A percentile compares a stretch with the other conserved stretches of the same genome.
phyloP scores from a whole-genome alignment of 768 basidiomycete species.

The Macrocybe gigantea region DNA sequence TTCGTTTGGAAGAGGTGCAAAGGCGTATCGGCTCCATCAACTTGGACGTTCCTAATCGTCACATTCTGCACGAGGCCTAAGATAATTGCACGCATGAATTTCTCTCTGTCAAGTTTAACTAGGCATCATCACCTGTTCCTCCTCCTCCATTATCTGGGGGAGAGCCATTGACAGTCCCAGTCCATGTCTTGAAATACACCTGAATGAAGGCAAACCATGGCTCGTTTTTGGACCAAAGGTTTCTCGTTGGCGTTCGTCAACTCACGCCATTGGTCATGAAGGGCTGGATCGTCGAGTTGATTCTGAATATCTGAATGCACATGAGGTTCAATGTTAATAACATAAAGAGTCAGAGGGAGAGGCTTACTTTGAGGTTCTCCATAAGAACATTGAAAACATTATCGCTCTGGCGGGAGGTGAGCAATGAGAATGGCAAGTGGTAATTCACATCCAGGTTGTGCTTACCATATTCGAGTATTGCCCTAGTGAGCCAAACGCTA shows the following conservation, averaged over 20 bases:
- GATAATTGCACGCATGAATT: neutral
- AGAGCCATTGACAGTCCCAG: conserved; percentile 39
- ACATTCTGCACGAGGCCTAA: conserved; percentile 41
- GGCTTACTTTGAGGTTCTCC: conserved; percentile 38
- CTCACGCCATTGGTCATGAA: conserved; percentile 49
- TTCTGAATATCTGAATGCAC: conserved; percentile 34
- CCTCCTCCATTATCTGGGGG: conserved; percentile 55
- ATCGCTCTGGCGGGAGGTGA: conserved; percentile 34
- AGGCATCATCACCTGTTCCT: conserved; percentile 29
- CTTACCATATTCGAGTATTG: conserved; percentile 48
- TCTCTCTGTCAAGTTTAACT: too few relatives aligned
- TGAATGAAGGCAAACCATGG: conserved; percentile 11
- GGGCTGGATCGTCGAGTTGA: conserved; percentile 44
- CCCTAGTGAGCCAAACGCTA: conserved; percentile 55
- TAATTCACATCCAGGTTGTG: neutral
- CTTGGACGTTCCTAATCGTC: conserved; percentile 30
- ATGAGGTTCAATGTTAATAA: neutral
- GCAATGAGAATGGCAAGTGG: too few relatives aligned
- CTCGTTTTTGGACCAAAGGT: neutral
- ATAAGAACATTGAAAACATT: conserved; percentile 45
- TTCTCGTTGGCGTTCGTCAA: neutral
- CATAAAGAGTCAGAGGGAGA: neutral
- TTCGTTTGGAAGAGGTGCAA: conserved; percentile 50
- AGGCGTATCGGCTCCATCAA: conserved; percentile 41
- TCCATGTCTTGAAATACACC: conserved; percentile 57